A percentile compares a stretch with the other conserved stretches of the same genome.
Conservation (phyloP, 805 yeast genomes). For the Pichia manshurica region DNA sequence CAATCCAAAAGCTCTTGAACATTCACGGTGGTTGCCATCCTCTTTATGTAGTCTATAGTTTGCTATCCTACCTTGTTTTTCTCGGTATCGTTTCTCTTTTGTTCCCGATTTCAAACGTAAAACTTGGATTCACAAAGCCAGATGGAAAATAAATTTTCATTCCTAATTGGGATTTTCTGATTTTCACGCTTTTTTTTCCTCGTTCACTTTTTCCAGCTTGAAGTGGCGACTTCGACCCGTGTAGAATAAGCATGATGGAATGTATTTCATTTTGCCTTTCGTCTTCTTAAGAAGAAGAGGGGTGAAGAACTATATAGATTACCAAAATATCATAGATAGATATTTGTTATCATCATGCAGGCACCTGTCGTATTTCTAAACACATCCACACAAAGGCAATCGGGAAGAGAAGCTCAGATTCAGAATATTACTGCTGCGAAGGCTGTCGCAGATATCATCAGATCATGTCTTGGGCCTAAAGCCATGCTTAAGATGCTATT, state of each 20-base stretch:
- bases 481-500: slow-evolving; percentile 97
- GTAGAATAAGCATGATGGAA: background rate
- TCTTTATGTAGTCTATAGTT: no score
- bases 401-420: slow-evolving; percentile 95
- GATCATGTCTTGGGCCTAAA: slow-evolving; percentile 98
- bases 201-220: no score
- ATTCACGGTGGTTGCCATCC: slow-evolving; percentile 30
- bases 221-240: background rate
- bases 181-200: no score
- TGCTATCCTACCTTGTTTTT: no score
- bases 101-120: no score
- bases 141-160: no score
- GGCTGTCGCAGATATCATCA: slow-evolving; percentile 94
- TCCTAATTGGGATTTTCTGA: no score
- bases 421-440: slow-evolving; percentile 99
- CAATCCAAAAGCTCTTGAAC: slow-evolving; percentile 38
- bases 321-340: background rate
- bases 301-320: no score
- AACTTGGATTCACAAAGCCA: no score
- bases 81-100: no score
- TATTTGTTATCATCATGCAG: slow-evolving; percentile 42
- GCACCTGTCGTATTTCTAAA: slow-evolving; percentile 83
- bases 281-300: no score
- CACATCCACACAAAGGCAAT: slow-evolving; percentile 86
- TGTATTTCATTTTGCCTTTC: background rate